Base-by-base conservation (phyloP, 177 flowering plant species). In the Vitis hybrid region DNA sequence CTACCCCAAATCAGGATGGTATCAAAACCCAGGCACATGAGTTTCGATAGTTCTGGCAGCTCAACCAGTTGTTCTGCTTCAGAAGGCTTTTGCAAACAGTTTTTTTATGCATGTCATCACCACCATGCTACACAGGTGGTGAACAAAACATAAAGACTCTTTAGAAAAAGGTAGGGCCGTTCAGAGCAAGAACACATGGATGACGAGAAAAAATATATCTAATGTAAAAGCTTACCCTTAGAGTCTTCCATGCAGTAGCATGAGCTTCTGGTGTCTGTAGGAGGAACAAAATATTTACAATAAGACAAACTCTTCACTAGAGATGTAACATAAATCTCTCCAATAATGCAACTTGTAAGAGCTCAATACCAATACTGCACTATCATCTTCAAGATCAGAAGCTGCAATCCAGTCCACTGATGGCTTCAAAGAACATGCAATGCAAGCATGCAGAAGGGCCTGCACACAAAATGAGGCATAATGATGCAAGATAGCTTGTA, bases 381-480 rank as follows among this genome's bases (percentile, higher is more conserved):
- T 87, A 6, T 87, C 94, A 79, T 93, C 97, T 85, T 93, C 98
- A 69, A 96, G 94, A 78, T 96, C 99, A 66, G 97, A 90, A 81
- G 99, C 99, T 51, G 97, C 98, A 86, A 96, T 88, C 98, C 99
- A 96, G 48, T 90, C 91, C 72, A 96, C 81, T 60, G 84, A 71
- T 67, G 98, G 98, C 88, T 86, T 91, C 77, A 92, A 73, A 52
- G 90, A 87, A 73, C 98, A 90, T 40, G 99, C 91, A 83, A 88
- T 79, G 76, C 97, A 89, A 9, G 99, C 98, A 91, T 96, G 99
- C 56, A 92, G 76, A 73, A 96, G 95, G 63, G 99, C 98, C 99
- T 96, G 86, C 69, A 79, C 15, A 40, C 13, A 54, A 77, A 67
- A 49, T 14, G 13, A 50, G 30, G 48, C 12, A 64, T 24, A 66